Evolutionary conservation across 495 filamentous ascomycete genomes (phyloP).

Genomic region (Penicillium daleae): DNA sequence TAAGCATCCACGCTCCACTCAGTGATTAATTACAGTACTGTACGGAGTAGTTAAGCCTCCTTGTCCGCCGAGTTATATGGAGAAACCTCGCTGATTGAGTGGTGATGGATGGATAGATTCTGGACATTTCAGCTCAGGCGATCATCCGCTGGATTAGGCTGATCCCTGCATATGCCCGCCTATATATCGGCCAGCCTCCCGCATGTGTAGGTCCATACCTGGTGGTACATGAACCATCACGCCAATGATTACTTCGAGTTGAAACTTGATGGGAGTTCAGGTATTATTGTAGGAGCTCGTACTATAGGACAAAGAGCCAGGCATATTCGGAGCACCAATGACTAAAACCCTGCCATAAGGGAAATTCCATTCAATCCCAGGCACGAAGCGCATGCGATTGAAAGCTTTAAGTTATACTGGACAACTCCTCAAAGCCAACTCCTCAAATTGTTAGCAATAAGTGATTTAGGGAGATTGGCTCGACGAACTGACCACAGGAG

Average conservation of each 20-base stretch:
- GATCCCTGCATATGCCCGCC: constrained; percentile 6
- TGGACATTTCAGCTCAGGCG: constrained; percentile 2
- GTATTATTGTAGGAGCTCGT: background rate
- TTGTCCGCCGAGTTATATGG: background rate
- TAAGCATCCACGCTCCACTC: background rate
- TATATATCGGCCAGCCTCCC: background rate
- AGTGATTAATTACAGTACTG: too few species aligned
- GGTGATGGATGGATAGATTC: background rate
- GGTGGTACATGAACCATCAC: background rate
- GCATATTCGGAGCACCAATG: too few species aligned
- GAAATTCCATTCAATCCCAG: too few species aligned
- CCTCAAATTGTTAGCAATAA: background rate
- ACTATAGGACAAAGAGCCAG: too few species aligned
- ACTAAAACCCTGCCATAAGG: too few species aligned
- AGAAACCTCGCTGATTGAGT: background rate
- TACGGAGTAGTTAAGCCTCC: too few species aligned
- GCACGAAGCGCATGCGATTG: background rate
- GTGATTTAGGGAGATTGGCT: background rate
- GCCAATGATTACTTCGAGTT: background rate
- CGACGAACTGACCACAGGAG: background rate
- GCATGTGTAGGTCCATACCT: background rate
- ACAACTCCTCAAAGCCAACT: background rate
- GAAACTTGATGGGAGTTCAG: background rate
- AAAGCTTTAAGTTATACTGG: background rate
- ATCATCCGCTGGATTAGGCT: background rate